Conservation (phyloP, 2,329 filamentous ascomycete species). For the Neofusicoccum umdonicola region DNA sequence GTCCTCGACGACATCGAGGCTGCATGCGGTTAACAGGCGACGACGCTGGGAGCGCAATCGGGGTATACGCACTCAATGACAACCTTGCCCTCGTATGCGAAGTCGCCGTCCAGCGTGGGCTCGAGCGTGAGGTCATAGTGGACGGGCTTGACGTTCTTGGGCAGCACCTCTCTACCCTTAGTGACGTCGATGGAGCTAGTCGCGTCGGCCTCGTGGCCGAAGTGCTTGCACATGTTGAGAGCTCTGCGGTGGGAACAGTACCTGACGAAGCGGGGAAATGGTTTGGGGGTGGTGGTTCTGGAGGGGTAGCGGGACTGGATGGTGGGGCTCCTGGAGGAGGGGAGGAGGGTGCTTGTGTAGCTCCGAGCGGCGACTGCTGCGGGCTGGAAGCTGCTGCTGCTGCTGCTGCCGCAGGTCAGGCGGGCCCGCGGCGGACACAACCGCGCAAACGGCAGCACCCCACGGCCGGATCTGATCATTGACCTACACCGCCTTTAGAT, state of each 20-base stretch:
- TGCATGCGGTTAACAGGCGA: conserved; percentile 32
- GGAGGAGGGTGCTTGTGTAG: conserved; percentile 11
- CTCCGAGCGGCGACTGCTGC: conserved; percentile 13
- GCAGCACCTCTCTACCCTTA: conserved; percentile 77
- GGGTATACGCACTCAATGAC: conserved; percentile 64
- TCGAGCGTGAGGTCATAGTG: conserved; percentile 93
- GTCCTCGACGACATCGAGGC: conserved; percentile 79
- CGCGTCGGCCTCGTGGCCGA: conserved; percentile 48
- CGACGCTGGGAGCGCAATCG: not conserved
- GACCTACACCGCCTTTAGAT: conserved; percentile 2
- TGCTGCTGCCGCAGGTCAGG: not conserved
- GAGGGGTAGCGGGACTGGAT: conserved; percentile 4
- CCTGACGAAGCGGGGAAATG: conserved; percentile 33
- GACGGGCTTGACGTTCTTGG: conserved; percentile 83
- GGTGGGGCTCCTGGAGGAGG: conserved; percentile 3
- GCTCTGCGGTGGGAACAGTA: conserved; percentile 71
- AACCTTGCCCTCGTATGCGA: conserved; percentile 82
- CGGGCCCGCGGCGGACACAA: conserved; percentile 6
- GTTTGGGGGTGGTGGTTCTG: not conserved
- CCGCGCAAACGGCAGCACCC: conserved; percentile 4
- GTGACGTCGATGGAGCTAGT: conserved; percentile 59
- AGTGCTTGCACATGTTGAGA: conserved; percentile 65
- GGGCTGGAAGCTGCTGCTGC: not conserved
- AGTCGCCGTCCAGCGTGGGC: conserved; percentile 75
- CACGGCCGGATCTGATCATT: conserved; percentile 14